Evolutionary conservation across 2,329 filamentous ascomycete species (phyloP).

Genomic region (Microascus cirrosus): DNA sequence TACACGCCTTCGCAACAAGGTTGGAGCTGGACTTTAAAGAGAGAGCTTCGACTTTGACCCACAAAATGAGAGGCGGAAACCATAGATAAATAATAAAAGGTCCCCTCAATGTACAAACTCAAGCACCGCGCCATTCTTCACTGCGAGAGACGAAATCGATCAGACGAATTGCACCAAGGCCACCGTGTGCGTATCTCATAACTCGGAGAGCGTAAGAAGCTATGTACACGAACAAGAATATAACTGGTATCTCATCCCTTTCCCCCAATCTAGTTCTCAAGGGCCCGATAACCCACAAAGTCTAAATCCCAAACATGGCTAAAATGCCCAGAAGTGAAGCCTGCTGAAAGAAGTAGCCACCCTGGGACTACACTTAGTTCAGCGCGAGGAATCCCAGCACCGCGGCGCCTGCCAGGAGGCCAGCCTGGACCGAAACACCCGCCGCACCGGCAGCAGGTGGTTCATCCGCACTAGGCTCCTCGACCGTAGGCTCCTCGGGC

Average conservation of each 20-base stretch:
- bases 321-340: not conserved
- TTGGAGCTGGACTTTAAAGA: too few relatives aligned
- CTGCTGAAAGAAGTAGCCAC: not conserved
- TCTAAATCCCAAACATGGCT: not conserved
- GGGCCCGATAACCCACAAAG: too few relatives aligned
- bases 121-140: not conserved
- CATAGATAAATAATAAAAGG: too few relatives aligned
- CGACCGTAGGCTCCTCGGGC: constrained; percentile 2
- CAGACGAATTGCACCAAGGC: not conserved
- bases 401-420: constrained; percentile 7
- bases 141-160: not conserved
- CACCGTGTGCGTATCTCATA: not conserved
- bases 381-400: constrained; percentile 7
- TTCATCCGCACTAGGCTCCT: not conserved
- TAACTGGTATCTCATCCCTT: not conserved
- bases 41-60: too few relatives aligned
- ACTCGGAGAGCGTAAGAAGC: not conserved
- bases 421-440: constrained; percentile 4
- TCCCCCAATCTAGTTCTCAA: not conserved
- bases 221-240: constrained; percentile 4
- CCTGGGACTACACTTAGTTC: constrained; percentile 1
- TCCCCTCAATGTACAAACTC: too few relatives aligned
- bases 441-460: not conserved
- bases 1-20: too few relatives aligned
- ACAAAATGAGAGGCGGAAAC: too few relatives aligned